Evolutionary conservation across 805 yeast species (phyloP).

Genomic region (Sugiyamaella lignohabitans): DNA sequence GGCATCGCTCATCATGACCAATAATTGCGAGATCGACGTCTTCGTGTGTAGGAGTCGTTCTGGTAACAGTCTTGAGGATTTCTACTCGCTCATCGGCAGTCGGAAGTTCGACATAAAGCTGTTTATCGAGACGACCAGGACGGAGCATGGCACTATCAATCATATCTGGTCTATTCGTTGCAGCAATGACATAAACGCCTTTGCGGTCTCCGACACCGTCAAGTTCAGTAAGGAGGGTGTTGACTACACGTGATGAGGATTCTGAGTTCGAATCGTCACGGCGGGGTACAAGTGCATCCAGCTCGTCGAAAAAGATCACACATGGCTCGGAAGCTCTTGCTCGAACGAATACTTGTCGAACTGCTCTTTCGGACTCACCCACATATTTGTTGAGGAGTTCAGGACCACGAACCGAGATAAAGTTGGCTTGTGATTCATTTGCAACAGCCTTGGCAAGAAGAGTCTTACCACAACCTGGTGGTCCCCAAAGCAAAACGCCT

Average conservation of each 20-base stretch:
- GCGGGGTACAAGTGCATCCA: slow-evolving; percentile 92
- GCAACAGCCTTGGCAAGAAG: slow-evolving; percentile 96
- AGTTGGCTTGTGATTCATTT: slow-evolving; percentile 92
- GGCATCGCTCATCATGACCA: slow-evolving; percentile 72
- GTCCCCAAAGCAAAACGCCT: slow-evolving; percentile 97
- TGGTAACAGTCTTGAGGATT: slow-evolving; percentile 70
- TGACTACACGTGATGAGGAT: slow-evolving; percentile 87
- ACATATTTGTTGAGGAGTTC: slow-evolving; percentile 90
- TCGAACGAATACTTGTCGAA: slow-evolving; percentile 84
- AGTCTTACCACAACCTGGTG: slow-evolving; percentile 99
- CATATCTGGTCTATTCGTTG: slow-evolving; percentile 97
- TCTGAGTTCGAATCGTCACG: slow-evolving; percentile 86
- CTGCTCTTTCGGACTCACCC: slow-evolving; percentile 93
- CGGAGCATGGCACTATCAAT: slow-evolving; percentile 97
- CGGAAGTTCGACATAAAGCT: slow-evolving; percentile 86
- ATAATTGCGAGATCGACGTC: slow-evolving; percentile 56
- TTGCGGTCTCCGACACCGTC: slow-evolving; percentile 91
- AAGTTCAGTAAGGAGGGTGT: slow-evolving; percentile 85
- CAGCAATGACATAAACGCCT: slow-evolving; percentile 93
- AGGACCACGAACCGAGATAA: slow-evolving; percentile 93
- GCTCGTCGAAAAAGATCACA: slow-evolving; percentile 89
- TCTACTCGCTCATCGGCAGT: slow-evolving; percentile 70
- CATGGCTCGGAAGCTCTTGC: slow-evolving; percentile 94
- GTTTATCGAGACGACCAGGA: slow-evolving; percentile 93
- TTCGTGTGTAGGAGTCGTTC: slow-evolving; percentile 62